Conservation (phyloP, 345 rosid species). For the Eutrema japonicum region DNA sequence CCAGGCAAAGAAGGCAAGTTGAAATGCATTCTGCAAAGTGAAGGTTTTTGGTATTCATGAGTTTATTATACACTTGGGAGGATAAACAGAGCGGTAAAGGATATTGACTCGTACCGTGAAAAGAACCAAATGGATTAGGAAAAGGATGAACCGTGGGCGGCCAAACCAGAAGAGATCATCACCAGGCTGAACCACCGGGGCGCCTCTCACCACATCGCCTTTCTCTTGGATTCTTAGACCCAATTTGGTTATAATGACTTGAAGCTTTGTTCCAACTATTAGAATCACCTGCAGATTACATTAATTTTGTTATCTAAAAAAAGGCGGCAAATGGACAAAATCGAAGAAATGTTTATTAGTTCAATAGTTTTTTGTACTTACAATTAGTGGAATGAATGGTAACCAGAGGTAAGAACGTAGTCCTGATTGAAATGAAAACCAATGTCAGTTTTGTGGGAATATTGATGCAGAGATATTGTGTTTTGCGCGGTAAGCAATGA, state of each 20-base stretch:
- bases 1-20: constrained; percentile 88
- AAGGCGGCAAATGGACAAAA: neutral
- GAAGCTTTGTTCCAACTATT: constrained; percentile 79
- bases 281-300: constrained; percentile 60
- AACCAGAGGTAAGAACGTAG: constrained; percentile 72
- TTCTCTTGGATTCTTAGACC: constrained; percentile 78
- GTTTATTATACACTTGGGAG: constrained; percentile 7
- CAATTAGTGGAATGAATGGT: constrained; percentile 77
- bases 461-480: constrained; percentile 1
- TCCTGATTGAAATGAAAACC: constrained; percentile 47
- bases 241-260: constrained; percentile 80
- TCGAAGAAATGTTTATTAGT: neutral
- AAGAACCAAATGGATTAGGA: constrained; percentile 78
- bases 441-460: constrained; percentile 1
- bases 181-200: constrained; percentile 85
- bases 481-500: constrained; percentile 9
- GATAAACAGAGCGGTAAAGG: neutral
- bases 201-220: constrained; percentile 92
- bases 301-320: neutral
- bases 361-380: constrained; percentile 44
- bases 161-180: constrained; percentile 98
- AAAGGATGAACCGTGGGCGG: constrained; percentile 71
- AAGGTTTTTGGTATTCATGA: constrained; percentile 12
- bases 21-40: constrained; percentile 77
- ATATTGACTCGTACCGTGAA: constrained; percentile 63